Evolutionary conservation across 2,329 filamentous ascomycete species (phyloP), one percentile per base, ranked within the genome.

Genomic region (Paradendryphiella salina): DNA sequence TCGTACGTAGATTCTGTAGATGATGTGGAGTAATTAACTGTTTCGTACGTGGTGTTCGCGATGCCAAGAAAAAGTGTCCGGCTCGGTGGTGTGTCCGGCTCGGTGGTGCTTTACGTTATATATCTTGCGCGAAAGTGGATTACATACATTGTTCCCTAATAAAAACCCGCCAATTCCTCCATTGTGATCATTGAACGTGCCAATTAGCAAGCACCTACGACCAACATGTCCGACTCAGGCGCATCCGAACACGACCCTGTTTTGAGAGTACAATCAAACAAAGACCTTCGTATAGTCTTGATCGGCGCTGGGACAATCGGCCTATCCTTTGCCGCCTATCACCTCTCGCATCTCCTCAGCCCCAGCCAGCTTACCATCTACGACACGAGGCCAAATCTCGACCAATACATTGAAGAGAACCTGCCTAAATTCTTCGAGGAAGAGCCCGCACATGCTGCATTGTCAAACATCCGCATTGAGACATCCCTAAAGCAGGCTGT

Each of bases 271-370:
- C 21, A 40, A 14, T 44, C 32, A n/a, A 46, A 47, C 18, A 43
- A 46, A 52, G 52, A 64, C 3, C 51, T 65, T 5, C 59, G 52
- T 6, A 75, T 79, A 39, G 73, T 75, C 13, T 58, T 79, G 17
- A 70, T 79, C 29, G 76, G 76, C 37, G 69, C 74, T 59, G 76
- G 77, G 36, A 79, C 77, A 3, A 84, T 84, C 35, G 81, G 81
- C 28, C 75, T 83, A 36, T 82, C 80, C 17, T 82, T 83, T 64
- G 76, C 78, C 7, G 79, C 80, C 20, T 76, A 82, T 17, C 80
- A 83, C 56, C 72, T 83, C 20, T 65, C 72, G 4, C 74, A 78
- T 49, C 70, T 76, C 43, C 64, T 73, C 5, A 63, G 69, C 14
- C 63, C 71, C 21, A 66, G 63, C 2, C 64, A 69, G 11, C 69